Evolutionary conservation across 495 filamentous ascomycete genomes (phyloP).

Genomic region (Aspergillus egyptiacus): DNA sequence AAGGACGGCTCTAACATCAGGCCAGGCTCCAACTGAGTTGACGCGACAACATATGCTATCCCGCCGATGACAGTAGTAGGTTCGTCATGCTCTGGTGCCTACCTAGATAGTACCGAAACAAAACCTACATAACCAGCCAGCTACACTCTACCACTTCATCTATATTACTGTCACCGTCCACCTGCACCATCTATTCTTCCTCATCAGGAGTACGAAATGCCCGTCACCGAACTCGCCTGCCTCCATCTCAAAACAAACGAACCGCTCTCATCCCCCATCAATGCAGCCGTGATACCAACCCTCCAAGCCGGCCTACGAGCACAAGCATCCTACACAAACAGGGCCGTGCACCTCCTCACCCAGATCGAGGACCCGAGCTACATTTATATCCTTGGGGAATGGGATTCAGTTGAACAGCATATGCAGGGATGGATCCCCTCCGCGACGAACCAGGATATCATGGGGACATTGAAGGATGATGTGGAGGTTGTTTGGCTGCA

Average conservation of each 20-base stretch:
- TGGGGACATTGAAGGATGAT: conserved; percentile 37
- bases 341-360: conserved; percentile 30
- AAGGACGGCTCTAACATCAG: too few relatives aligned
- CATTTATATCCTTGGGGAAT: conserved; percentile 46
- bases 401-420: conserved; percentile 45
- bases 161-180: neutral
- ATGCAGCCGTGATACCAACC: conserved; percentile 2
- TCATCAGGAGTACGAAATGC: too few relatives aligned
- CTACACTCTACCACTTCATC: neutral
- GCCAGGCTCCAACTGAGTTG: too few relatives aligned
- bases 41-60: too few relatives aligned
- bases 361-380: conserved; percentile 43
- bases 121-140: neutral
- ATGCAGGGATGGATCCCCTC: conserved; percentile 40
- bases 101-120: too few relatives aligned
- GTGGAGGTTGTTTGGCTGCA: conserved; percentile 37
- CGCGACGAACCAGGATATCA: conserved; percentile 33
- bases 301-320: conserved; percentile 29
- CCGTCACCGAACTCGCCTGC: conserved; percentile 49
- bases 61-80: too few relatives aligned
- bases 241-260: conserved; percentile 27
- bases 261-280: conserved; percentile 12
- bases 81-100: too few relatives aligned
- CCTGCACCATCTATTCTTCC: too few relatives aligned
- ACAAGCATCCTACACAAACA: conserved; percentile 31